Evolutionary conservation across 768 basidiomycete genomes (phyloP).

Genomic region (Boletus tomentosulus): DNA sequence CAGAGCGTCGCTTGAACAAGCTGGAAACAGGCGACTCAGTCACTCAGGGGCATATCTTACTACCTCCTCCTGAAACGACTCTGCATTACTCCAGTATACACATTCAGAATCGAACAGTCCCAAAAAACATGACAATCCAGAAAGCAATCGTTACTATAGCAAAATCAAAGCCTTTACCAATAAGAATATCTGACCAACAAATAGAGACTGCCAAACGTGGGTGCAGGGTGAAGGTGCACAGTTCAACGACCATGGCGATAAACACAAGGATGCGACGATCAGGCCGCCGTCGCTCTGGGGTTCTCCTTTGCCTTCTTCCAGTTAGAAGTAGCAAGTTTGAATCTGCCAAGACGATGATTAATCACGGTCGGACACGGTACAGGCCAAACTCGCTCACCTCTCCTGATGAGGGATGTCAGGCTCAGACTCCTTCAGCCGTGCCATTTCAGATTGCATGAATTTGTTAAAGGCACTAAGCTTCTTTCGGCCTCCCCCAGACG

Average conservation of each 20-base stretch:
- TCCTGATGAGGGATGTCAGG: conserved; percentile 72
- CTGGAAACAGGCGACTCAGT: conserved; percentile 18
- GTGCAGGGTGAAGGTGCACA: conserved; percentile 9
- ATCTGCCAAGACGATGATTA: conserved; percentile 36
- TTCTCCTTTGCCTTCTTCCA: conserved; percentile 77
- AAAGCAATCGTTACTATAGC: conserved; percentile 15
- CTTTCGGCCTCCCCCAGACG: conserved; percentile 50
- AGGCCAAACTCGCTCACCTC: conserved; percentile 40
- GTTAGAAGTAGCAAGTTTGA: conserved; percentile 70
- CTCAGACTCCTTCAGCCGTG: conserved; percentile 70
- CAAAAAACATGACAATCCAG: conserved; percentile 6
- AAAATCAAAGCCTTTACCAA: conserved; percentile 27
- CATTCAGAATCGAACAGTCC: not conserved
- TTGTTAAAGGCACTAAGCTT: conserved; percentile 73
- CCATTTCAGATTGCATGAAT: conserved; percentile 77
- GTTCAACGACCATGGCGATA: conserved; percentile 4
- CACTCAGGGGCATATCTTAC: conserved; percentile 21
- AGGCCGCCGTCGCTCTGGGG: conserved; percentile 37
- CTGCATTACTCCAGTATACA: not conserved
- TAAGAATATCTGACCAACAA: conserved; percentile 27
- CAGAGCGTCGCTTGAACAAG: conserved; percentile 21
- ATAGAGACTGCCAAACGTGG: conserved; percentile 18
- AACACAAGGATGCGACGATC: conserved; percentile 13
- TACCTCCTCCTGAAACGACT: not conserved
- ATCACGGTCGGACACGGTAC: not conserved